Evolutionary conservation across 176 grass and related monocot genomes (phyloP).

Genomic region (Phoenix dactylifera): DNA sequence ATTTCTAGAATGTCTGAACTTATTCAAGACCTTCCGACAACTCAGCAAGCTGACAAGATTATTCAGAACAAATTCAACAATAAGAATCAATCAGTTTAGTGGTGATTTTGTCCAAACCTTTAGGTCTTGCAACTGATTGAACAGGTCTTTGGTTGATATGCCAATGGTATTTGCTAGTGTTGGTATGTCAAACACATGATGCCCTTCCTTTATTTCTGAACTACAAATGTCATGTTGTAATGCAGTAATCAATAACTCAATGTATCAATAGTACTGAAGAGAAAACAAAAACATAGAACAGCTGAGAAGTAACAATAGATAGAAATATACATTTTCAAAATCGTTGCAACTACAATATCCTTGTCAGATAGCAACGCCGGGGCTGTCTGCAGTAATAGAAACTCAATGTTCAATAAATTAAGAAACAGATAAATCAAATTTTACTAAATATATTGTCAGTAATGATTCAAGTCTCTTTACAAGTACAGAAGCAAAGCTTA

Average conservation of each 20-base stretch:
- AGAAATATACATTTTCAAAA: slow-evolving; percentile 46
- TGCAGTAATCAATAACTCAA: not conserved
- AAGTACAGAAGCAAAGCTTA: too few species aligned
- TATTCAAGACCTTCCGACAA: too few species aligned
- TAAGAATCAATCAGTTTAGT: not conserved
- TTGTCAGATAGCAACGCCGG: slow-evolving; percentile 64
- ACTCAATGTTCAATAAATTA: slow-evolving; percentile 10
- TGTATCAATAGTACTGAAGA: too few species aligned
- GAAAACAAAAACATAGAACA: not conserved
- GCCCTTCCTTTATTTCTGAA: slow-evolving; percentile 63
- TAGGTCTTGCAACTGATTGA: slow-evolving; percentile 62
- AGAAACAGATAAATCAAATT: slow-evolving; percentile 5
- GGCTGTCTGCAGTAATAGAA: slow-evolving; percentile 52
- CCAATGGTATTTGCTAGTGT: slow-evolving; percentile 56
- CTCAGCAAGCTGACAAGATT: too few species aligned
- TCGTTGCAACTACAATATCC: slow-evolving; percentile 57
- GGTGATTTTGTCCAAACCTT: slow-evolving; percentile 43
- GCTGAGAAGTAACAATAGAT: slow-evolving; percentile 7
- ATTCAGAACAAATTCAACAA: not conserved
- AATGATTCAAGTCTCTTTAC: too few species aligned
- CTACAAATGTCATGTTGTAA: slow-evolving; percentile 30
- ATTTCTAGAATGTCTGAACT: too few species aligned
- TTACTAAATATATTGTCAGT: too few species aligned
- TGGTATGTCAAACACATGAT: slow-evolving; percentile 79
- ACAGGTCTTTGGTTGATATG: slow-evolving; percentile 44